Evolutionary conservation across 2,329 filamentous ascomycete species (phyloP), one percentile per base, ranked within the genome.

Genomic region (Botryosphaeria agaves): DNA sequence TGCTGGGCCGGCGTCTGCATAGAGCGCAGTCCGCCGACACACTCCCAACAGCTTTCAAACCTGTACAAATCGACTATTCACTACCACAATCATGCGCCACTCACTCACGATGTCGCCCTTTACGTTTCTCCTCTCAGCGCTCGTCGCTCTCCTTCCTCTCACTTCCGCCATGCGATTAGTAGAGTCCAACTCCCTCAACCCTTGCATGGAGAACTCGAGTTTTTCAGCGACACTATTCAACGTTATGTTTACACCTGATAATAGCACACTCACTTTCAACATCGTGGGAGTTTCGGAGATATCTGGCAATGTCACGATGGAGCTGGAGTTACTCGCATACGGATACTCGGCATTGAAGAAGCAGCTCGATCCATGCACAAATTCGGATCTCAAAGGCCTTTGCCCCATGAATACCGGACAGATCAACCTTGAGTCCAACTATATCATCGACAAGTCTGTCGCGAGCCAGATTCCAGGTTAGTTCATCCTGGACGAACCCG

Each of bases 181-280:
- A 45, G 64, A 75, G 44, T 89, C 85, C 33, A 80, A 69, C 48
- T 91, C 85, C 16, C 68, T 94, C 42, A 84, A 81, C 53, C 69
- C 78, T 28, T 94, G 85, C 57, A 79, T 85, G 64, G 62, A 72
- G 35, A 76, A 87, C 55, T 87, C 80, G 17, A 76, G 74, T 47
- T 91, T 94, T 55, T 79, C 80, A 4, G 84, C 85, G 43, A 84
- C 77, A 43, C 66, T 89, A 35, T 93, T 94, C 69, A 77, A 91
- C 43, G 78, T 93, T 52, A 60, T 72, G 39, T 82, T 81, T 55
- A 82, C 76, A 2, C 78, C 80, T 18, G 61, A 66, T 49, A 91
- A 92, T 56, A 66, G 66, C 42, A 75, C 73, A 18, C 64, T 87
- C 31, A 61, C 64, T 32, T 71, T 91, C 52, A 68, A 83, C 46